Evolutionary conservation across 2,329 filamentous ascomycete species (phyloP), one percentile per base, ranked within the genome.

Genomic region (Kalaharituber pfeilii): DNA sequence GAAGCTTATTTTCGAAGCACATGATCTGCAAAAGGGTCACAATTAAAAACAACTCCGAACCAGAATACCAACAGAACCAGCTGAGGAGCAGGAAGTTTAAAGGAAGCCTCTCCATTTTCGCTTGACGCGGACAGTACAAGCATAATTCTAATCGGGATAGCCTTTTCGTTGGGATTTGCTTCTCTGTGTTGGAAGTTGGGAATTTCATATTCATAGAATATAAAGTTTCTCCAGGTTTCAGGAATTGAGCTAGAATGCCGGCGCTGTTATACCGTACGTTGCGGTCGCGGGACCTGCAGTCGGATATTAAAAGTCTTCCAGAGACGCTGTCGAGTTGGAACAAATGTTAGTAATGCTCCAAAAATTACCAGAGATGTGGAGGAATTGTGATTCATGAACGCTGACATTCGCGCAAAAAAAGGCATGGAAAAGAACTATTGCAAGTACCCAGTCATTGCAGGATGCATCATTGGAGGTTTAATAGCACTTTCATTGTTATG

Each of bases 271-370:
- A 22, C 24, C 5, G 22, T 13, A 47, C 25, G 24, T 9, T 65
- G 58, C 22, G 73, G 59, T 1, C 71, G 70, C n/a, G 69, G 69
- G 49, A 59, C 60, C 54, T 33, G 22, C n/a, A 59, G 50, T 27
- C 58, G n/a, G 57, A 57, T 25, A 33, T 57, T 6, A 51, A 56
- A 9, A 39, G 50, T n/a, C n/a, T 61, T 1, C 56, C 57, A 24
- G 52, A 55, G 15, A 56, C 53, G 11, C 22, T 58, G 5, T 53
- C 51, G 30, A 55, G 51, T 26, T 58, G 58, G 58, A 56, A 60
- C 45, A 52, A 53, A 56, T 58, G 51, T 28, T 55, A 50, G 24
- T 22, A 15, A 22, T 47, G 15, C 42, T 24, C 50, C 9, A 4
- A 18, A 11, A n/a, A n/a, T 25, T 18, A n/a, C 44, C 20, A 58